Conservation (phyloP, 441 rosid species). For the Breynia disticha region DNA sequence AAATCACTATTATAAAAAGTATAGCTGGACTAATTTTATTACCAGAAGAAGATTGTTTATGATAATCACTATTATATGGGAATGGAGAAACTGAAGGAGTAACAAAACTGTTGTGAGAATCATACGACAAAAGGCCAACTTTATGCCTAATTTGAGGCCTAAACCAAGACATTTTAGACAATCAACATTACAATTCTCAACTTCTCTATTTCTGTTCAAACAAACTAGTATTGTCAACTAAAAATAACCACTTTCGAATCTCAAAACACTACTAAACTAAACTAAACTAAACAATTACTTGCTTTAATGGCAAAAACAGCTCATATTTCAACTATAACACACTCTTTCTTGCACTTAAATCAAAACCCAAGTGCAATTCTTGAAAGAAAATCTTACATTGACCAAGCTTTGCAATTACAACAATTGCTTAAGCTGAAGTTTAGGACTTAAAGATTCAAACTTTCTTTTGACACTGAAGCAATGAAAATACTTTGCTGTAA, state of each 20-base stretch:
- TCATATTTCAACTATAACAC: constrained; percentile 10
- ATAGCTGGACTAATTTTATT: constrained; percentile 52
- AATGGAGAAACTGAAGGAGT: constrained; percentile 25
- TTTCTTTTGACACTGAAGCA: constrained; percentile 12
- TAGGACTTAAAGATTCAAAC: constrained; percentile 13
- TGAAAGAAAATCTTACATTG: constrained; percentile 14
- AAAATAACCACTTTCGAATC: neutral
- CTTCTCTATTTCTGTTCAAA: constrained; percentile 12
- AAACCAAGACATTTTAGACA: constrained; percentile 34
- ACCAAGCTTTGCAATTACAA: constrained; percentile 19
- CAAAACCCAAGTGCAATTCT: constrained; percentile 18
- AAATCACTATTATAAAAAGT: constrained; percentile 47
- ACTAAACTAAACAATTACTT: too few species aligned
- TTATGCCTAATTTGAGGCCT: constrained; percentile 23
- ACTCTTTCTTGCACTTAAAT: constrained; percentile 23
- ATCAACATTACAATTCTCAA: constrained; percentile 25
- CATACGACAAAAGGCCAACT: constrained; percentile 26
- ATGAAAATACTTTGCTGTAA: constrained; percentile 1
- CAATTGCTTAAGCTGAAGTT: constrained; percentile 24
- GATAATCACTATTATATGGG: constrained; percentile 28
- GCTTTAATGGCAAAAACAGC: constrained; percentile 25
- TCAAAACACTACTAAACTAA: constrained; percentile 7
- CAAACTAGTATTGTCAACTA: neutral
- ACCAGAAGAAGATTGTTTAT: constrained; percentile 44
- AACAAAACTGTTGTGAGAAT: neutral